Evolutionary conservation across 805 yeast genomes (phyloP), one percentile per base, ranked within the genome.

Genomic region (Metschnikowia arizonensis): DNA sequence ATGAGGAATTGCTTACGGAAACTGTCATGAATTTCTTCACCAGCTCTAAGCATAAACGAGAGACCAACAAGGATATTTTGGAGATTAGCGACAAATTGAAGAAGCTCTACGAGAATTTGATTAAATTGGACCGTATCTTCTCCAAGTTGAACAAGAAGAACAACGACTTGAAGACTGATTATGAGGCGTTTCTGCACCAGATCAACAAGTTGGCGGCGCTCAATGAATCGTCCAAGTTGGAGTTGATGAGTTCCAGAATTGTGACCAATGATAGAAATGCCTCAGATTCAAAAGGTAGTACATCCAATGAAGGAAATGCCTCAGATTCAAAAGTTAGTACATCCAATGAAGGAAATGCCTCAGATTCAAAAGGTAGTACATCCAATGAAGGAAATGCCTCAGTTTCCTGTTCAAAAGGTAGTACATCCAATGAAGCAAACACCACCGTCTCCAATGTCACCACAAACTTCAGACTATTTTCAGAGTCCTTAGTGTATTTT

Each of bases 1-100:
- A 78, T 34, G 77, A 79, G 50, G 99, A 93, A 41, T 81, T 87
- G 11, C 75, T 91, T n/a, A 82, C 96, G 0, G 99, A 91, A 59
- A 83, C 86, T 2, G 81, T 93, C 34, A 85, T 91, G 84, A 91
- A 91, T 60, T 95, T 95, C n/a, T 88, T 91, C 59, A 84, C 91
- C 45, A 83, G 87, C 40, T 63, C 73, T 12, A 72, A 72, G 53
- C 77, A 77, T 54, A 80, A 78, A 50, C 80, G 84, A 36, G 97
- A 88, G 58, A 88, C 91, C 55, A 73, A 83, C 40, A 93, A 85
- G 53, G 77, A 72, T 31, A 72, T 72, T 17, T 59, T 72, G 49
- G 76, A 69, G 52, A 88, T 91, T 33, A 81, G 80, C 53, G 96
- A 88, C 55, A 80, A 85, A 52, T 78, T 90, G 17, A 87, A 85